phyloP scores from a whole-genome alignment of 495 filamentous ascomycete species.

The Halenospora varia region DNA sequence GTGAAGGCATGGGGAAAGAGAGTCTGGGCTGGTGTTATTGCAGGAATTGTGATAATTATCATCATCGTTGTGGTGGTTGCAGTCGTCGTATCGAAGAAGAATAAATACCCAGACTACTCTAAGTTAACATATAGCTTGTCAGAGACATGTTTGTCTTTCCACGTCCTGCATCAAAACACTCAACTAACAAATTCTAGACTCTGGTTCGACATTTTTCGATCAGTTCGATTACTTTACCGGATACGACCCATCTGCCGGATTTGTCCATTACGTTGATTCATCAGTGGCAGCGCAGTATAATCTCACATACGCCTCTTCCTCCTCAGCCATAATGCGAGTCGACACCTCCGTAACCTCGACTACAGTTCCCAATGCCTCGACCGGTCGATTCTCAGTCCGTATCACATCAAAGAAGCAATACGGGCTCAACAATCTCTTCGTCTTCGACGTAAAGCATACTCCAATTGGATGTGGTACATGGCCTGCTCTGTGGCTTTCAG shows the following conservation, averaged over 20 bases:
- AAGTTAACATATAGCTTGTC: slow-evolving; percentile 44
- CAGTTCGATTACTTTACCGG: slow-evolving; percentile 49
- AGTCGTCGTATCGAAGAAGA: slow-evolving; percentile 39
- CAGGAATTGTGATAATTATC: slow-evolving; percentile 39
- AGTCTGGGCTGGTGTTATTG: slow-evolving; percentile 36
- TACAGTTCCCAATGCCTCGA: slow-evolving; percentile 33
- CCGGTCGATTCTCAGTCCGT: slow-evolving; percentile 51
- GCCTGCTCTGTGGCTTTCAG: slow-evolving; percentile 49
- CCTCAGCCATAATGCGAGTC: slow-evolving; percentile 48
- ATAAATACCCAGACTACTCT: slow-evolving; percentile 51
- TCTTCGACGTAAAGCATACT: slow-evolving; percentile 42
- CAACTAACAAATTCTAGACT: slow-evolving; percentile 27
- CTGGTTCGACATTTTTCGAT: slow-evolving; percentile 45
- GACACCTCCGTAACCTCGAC: slow-evolving; percentile 33
- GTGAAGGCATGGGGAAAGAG: slow-evolving; percentile 46
- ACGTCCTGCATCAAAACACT: neutral
- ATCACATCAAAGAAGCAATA: slow-evolving; percentile 47
- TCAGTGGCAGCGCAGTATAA: slow-evolving; percentile 35
- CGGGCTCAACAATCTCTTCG: slow-evolving; percentile 43
- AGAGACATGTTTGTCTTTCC: slow-evolving; percentile 36
- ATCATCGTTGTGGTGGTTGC: slow-evolving; percentile 52
- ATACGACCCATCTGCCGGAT: slow-evolving; percentile 47
- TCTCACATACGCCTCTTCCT: slow-evolving; percentile 45
- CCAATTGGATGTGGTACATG: slow-evolving; percentile 44
- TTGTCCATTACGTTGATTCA: slow-evolving; percentile 41